These are phyloP conservation scores for Melaleuca alternifolia DNA, from an alignment of 345 rosid genomes.

Conservation along the genomic window DNA sequence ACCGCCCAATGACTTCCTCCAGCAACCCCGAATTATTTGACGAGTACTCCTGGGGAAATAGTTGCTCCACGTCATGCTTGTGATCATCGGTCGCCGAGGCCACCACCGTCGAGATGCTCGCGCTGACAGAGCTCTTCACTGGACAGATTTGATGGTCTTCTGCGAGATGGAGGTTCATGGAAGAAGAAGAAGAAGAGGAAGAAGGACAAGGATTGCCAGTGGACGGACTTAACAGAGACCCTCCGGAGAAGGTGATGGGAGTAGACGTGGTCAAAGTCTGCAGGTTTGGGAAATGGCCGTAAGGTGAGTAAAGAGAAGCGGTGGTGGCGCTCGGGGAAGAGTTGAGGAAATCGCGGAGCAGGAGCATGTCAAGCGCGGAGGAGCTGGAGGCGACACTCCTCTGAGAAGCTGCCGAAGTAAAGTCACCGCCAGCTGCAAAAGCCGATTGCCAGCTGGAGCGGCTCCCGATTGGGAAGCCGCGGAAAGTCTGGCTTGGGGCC, in stretches of 20 bases:
- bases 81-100: neutral
- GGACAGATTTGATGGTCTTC: neutral
- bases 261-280: neutral
- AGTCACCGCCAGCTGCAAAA: neutral
- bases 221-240: neutral
- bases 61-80: neutral
- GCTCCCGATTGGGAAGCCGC: neutral
- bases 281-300: neutral
- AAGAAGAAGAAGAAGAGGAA: neutral
- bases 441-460: neutral
- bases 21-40: conserved; percentile 64
- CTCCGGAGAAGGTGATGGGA: neutral
- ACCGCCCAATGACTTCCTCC: conserved; percentile 74
- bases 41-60: neutral
- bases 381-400: neutral
- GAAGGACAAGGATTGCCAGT: neutral
- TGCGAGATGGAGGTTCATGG: neutral
- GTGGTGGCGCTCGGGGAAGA: conserved; percentile 8
- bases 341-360: conserved; percentile 32
- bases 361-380: conserved; percentile 29
- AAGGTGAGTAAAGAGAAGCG: neutral
- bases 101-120: neutral
- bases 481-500: conserved; percentile 2
- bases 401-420: neutral
- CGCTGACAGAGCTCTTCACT: neutral